These are phyloP conservation scores for Sporothrix globosa DNA, from an alignment of 2,329 filamentous ascomycete genomes.

Conservation along the genomic window DNA sequence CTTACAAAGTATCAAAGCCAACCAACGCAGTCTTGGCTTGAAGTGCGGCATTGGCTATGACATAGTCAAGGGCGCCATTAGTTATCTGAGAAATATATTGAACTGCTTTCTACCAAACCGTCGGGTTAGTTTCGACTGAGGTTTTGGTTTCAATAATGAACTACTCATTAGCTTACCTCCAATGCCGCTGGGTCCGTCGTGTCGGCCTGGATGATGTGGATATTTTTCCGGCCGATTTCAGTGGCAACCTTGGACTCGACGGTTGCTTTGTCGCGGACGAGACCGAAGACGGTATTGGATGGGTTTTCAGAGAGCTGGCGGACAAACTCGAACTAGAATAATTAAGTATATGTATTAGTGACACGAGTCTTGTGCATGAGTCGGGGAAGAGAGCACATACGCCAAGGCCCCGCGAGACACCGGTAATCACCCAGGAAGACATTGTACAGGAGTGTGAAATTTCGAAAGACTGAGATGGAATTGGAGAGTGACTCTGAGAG, in stretches of 20 bases:
- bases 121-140: too few relatives aligned
- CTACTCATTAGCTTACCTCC: slow-evolving; percentile 40
- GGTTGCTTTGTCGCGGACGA: slow-evolving; percentile 52
- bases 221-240: slow-evolving; percentile 49
- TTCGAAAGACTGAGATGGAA: too few relatives aligned
- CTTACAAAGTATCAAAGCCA: not conserved
- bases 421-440: slow-evolving; percentile 38
- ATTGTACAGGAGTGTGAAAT: slow-evolving; percentile 27
- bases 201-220: slow-evolving; percentile 53
- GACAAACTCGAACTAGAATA: not conserved
- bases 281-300: slow-evolving; percentile 50
- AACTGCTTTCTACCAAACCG: not conserved
- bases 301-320: slow-evolving; percentile 42
- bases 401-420: slow-evolving; percentile 37
- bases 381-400: slow-evolving; percentile 38
- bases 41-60: slow-evolving; percentile 13
- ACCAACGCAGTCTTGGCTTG: slow-evolving; percentile 13
- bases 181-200: slow-evolving; percentile 44
- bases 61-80: not conserved
- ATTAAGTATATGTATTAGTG: not conserved
- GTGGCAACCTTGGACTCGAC: slow-evolving; percentile 50
- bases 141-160: too few relatives aligned
- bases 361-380: too few relatives aligned
- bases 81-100: not conserved
- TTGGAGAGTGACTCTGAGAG: too few relatives aligned